phyloP scores from a whole-genome alignment of 768 basidiomycete genomes.

The Suillus subaureus region DNA sequence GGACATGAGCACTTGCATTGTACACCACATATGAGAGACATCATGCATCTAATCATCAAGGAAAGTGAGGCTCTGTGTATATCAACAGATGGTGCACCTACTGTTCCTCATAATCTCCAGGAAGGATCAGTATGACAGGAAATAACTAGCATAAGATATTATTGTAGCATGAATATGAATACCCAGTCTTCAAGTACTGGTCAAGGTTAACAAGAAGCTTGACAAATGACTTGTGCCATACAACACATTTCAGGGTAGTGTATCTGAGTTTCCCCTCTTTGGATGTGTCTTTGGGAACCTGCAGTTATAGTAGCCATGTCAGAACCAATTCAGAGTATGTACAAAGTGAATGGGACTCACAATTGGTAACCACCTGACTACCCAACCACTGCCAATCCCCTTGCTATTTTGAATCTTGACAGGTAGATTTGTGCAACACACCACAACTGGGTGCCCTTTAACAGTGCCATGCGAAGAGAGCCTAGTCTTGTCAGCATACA shows the following conservation, averaged over 20 bases:
- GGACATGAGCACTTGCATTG: constrained; percentile 34
- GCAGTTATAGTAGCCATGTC: background rate
- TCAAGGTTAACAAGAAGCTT: constrained; percentile 29
- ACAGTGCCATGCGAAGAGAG: constrained; percentile 21
- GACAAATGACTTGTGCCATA: constrained; percentile 26
- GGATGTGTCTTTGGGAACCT: background rate
- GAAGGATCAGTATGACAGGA: constrained; percentile 24
- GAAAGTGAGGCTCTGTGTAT: no score
- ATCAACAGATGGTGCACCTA: background rate
- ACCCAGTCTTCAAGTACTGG: constrained; percentile 16
- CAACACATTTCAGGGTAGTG: constrained; percentile 17
- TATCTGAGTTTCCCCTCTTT: constrained; percentile 13
- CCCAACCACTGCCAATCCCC: constrained; percentile 14
- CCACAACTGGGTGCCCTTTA: constrained; percentile 22
- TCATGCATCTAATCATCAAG: constrained; percentile 24
- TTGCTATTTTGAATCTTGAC: constrained; percentile 15
- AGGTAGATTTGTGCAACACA: constrained; percentile 17
- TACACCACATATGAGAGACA: constrained; percentile 37
- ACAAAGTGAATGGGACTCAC: constrained; percentile 12
- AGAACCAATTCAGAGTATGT: background rate
- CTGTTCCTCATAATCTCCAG: constrained; percentile 33
- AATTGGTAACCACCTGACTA: constrained; percentile 19
- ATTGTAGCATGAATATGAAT: constrained; percentile 11
- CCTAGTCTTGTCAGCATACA: constrained; percentile 35
- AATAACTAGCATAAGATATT: constrained; percentile 13